phyloP scores from a whole-genome alignment of 805 yeast genomes.

The Ogataea ganodermae region DNA sequence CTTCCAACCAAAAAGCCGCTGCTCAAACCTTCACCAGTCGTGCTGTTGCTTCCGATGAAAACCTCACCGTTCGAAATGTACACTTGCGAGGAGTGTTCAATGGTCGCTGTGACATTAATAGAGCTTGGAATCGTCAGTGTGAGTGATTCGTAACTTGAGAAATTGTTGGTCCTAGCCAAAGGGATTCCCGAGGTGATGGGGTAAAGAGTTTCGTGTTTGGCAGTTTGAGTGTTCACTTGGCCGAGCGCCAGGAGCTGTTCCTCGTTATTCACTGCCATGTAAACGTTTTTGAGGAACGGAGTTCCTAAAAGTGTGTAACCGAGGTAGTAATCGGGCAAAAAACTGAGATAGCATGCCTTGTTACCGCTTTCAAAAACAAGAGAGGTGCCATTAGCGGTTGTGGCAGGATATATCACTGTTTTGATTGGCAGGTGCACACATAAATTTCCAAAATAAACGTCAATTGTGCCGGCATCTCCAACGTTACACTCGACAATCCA shows the following conservation, averaged over 20 bases:
- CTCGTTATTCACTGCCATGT: conserved; percentile 66
- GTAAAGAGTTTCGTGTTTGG: conserved; percentile 12
- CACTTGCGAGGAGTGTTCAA: conserved; percentile 17
- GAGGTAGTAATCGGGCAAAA: conserved; percentile 47
- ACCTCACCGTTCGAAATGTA: conserved; percentile 36
- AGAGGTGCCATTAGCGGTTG: conserved; percentile 33
- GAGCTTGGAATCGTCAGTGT: conserved; percentile 32
- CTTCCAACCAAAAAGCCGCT: background rate
- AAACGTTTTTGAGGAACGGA: conserved; percentile 53
- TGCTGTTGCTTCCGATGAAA: conserved; percentile 14
- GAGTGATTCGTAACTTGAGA: conserved; percentile 22
- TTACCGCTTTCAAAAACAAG: conserved; percentile 55
- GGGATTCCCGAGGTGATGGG: conserved; percentile 36
- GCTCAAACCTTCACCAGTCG: conserved; percentile 1
- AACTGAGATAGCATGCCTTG: conserved; percentile 55
- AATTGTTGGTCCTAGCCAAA: conserved; percentile 29
- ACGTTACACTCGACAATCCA: conserved; percentile 70
- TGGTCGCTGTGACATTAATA: conserved; percentile 17
- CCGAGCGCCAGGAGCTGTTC: conserved; percentile 58
- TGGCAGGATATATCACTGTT: conserved; percentile 46
- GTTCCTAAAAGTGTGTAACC: conserved; percentile 62
- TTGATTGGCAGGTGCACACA: conserved; percentile 51
- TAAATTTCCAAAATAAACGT: conserved; percentile 55
- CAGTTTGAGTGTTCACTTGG: conserved; percentile 34
- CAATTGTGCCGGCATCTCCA: conserved; percentile 49